Percentiles rank a stretch among this genome's conserved stretches.
These are phyloP conservation scores for Evernia prunastri DNA, from an alignment of 495 filamentous ascomycete genomes.

Conservation along the genomic window DNA sequence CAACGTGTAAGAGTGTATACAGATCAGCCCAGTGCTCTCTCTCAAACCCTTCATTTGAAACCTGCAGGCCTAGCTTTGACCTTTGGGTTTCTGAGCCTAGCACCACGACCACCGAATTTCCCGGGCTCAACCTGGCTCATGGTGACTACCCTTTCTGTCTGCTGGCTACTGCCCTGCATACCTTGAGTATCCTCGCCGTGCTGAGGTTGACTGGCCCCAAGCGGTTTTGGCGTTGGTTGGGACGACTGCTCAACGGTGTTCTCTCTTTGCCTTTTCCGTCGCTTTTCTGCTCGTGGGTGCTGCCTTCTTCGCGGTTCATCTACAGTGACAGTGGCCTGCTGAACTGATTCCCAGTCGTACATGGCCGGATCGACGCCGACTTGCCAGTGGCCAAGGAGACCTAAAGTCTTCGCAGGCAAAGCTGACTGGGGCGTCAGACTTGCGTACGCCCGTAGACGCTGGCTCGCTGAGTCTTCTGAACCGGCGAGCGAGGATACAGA, in stretches of 20 bases:
- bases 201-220: slow-evolving; percentile 40
- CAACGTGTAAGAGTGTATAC: not conserved
- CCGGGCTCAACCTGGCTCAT: slow-evolving; percentile 45
- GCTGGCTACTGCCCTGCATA: slow-evolving; percentile 37
- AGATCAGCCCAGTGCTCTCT: not conserved
- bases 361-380: slow-evolving; percentile 34
- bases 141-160: slow-evolving; percentile 30
- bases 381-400: slow-evolving; percentile 42
- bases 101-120: slow-evolving; percentile 35
- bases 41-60: slow-evolving; percentile 30
- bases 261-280: slow-evolving; percentile 26
- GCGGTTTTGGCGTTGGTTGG: slow-evolving; percentile 25
- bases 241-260: slow-evolving; percentile 27
- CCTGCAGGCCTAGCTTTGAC: slow-evolving; percentile 31
- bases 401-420: slow-evolving; percentile 28
- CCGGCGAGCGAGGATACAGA: slow-evolving; percentile 14
- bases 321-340: slow-evolving; percentile 23
- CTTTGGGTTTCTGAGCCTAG: slow-evolving; percentile 38
- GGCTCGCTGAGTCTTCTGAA: slow-evolving; percentile 22
- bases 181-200: slow-evolving; percentile 17
- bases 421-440: slow-evolving; percentile 29
- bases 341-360: slow-evolving; percentile 38
- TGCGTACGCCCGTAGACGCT: slow-evolving; percentile 33
- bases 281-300: slow-evolving; percentile 10
- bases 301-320: slow-evolving; percentile 20